These are phyloP conservation scores for Arthrobotrys musiformis DNA, from an alignment of 2,329 filamentous ascomycete species.

Conservation along the genomic window DNA sequence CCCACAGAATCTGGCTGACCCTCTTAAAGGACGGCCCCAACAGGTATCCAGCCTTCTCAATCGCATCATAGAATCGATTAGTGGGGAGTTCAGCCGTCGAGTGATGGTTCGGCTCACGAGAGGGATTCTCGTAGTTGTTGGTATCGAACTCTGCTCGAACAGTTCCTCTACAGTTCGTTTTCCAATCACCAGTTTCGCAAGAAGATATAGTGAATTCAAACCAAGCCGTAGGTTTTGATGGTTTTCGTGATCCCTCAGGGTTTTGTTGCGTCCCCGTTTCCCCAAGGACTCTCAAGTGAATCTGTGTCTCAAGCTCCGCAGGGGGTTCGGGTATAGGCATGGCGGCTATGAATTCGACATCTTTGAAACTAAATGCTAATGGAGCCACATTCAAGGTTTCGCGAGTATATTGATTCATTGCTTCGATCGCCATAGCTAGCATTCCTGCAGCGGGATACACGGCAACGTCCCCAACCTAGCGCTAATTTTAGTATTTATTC, in stretches of 20 bases:
- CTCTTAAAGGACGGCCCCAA: constrained; percentile 64
- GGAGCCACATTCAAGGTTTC: not conserved
- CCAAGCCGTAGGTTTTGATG: constrained; percentile 7
- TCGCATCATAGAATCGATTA: constrained; percentile 59
- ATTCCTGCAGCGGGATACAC: constrained; percentile 32
- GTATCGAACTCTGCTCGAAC: not conserved
- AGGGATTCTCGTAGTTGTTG: not conserved
- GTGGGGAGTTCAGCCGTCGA: not conserved
- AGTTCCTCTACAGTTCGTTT: constrained; percentile 25
- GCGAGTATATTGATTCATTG: constrained; percentile 34
- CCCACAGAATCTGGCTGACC: constrained; percentile 57
- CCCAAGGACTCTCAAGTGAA: constrained; percentile 1
- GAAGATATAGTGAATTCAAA: constrained; percentile 41
- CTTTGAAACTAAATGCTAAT: constrained; percentile 7
- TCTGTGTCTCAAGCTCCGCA: constrained; percentile 2
- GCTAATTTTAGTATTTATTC: not conserved
- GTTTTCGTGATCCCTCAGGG: no score
- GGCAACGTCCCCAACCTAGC: constrained; percentile 15
- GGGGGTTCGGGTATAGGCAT: constrained; percentile 19
- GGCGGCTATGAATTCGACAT: constrained; percentile 32
- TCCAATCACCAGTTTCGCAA: constrained; percentile 7
- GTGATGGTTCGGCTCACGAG: not conserved
- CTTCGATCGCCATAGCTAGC: constrained; percentile 41
- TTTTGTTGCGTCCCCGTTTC: no score
- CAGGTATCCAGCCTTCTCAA: constrained; percentile 62